Percentiles rank a stretch among this genome's conserved stretches.
phyloP scores from a whole-genome alignment of 106 monocot species.

The Hemerocallis citrina region DNA sequence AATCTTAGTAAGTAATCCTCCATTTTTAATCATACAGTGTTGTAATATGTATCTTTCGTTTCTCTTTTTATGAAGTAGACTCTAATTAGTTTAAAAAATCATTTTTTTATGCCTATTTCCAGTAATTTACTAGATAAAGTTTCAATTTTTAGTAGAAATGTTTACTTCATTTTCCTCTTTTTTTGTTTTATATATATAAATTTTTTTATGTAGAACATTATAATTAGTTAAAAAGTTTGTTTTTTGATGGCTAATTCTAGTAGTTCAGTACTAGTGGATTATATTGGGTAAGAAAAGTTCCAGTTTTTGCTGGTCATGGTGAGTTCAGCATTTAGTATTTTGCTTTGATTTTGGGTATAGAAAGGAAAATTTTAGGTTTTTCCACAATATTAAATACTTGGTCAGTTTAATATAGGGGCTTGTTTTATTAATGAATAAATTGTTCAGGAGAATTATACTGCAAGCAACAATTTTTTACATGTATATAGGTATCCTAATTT shows the following conservation, averaged over 20 bases:
- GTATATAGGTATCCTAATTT: background rate
- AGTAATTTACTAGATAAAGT: background rate
- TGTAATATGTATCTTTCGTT: background rate
- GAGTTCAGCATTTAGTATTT: too few relatives aligned
- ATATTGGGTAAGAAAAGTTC: too few relatives aligned
- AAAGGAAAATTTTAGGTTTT: too few relatives aligned
- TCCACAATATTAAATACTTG: too few relatives aligned
- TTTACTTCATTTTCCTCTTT: background rate
- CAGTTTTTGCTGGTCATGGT: too few relatives aligned
- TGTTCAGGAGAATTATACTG: background rate
- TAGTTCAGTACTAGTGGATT: too few relatives aligned
- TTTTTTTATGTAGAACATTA: too few relatives aligned
- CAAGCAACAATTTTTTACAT: background rate
- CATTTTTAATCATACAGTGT: background rate
- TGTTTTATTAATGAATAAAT: background rate
- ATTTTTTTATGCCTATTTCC: background rate
- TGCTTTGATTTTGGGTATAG: too few relatives aligned
- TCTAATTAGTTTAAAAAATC: background rate
- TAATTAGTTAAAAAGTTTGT: too few relatives aligned
- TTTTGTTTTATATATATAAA: background rate
- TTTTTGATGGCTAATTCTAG: too few relatives aligned
- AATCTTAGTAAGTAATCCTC: constrained; percentile 2
- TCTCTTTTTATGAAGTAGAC: background rate
- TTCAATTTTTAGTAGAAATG: background rate
- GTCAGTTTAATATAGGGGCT: too few relatives aligned